Conservation (phyloP, 1,284 basidiomycete genomes). For the Pterulicium gracile region DNA sequence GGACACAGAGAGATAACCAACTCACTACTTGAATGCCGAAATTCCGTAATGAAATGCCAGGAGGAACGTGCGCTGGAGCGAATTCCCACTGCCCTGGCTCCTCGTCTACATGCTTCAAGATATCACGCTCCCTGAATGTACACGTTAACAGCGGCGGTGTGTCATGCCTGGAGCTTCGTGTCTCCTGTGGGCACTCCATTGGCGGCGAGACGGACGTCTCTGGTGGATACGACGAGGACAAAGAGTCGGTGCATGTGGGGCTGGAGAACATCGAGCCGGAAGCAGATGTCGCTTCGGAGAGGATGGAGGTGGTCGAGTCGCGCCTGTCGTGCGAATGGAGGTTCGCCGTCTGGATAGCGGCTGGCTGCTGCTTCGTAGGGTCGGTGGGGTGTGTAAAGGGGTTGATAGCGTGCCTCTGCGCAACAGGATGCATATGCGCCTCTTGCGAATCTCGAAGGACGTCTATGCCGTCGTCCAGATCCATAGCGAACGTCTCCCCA, state of each 20-base stretch:
- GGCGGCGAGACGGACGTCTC: slow-evolving; percentile 3
- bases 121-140: slow-evolving; percentile 4
- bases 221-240: slow-evolving; percentile 11
- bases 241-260: slow-evolving; percentile 9
- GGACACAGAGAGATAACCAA: slow-evolving; percentile 15
- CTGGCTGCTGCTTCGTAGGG: slow-evolving; percentile 7
- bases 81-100: slow-evolving; percentile 43
- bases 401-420: slow-evolving; percentile 22
- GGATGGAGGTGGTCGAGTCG: slow-evolving; percentile 7
- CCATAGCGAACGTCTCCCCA: slow-evolving; percentile 10
- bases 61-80: slow-evolving; percentile 54
- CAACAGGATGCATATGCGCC: slow-evolving; percentile 43
- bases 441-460: slow-evolving; percentile 9
- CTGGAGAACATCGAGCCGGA: slow-evolving; percentile 10
- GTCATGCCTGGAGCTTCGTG: background rate
- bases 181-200: slow-evolving; percentile 3
- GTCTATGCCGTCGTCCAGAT: slow-evolving; percentile 11
- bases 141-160: slow-evolving; percentile 5
- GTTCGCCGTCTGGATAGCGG: slow-evolving; percentile 8
- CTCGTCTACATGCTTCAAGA: slow-evolving; percentile 11
- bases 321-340: slow-evolving; percentile 7
- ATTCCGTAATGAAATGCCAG: slow-evolving; percentile 68
- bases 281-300: slow-evolving; percentile 10
- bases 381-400: slow-evolving; percentile 20
- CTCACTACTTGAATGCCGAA: slow-evolving; percentile 77